Evolutionary conservation across 208 protist species (phyloP).

Genomic region (Leishmania mexicana): DNA sequence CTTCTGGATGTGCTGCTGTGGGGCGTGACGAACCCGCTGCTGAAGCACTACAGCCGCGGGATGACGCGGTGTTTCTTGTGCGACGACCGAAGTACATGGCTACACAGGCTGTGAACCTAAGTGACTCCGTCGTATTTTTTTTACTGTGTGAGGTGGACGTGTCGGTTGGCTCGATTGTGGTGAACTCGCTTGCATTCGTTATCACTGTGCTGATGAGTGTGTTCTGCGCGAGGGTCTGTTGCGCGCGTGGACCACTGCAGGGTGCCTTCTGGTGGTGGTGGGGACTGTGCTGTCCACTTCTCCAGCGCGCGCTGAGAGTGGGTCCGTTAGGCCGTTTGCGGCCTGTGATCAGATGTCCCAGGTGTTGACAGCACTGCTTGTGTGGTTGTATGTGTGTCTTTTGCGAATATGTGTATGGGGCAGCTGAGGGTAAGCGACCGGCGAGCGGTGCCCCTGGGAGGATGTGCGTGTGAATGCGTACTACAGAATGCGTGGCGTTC

Average conservation of each 20-base stretch:
- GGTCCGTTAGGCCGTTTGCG: not conserved
- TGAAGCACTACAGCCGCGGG: constrained; percentile 81
- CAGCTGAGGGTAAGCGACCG: not conserved
- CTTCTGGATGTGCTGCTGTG: constrained; percentile 77
- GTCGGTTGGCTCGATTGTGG: constrained; percentile 79
- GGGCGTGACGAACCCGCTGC: constrained; percentile 84
- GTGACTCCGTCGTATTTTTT: constrained; percentile 81
- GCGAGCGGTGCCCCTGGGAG: not conserved
- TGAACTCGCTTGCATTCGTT: constrained; percentile 84
- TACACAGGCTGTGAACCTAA: constrained; percentile 68
- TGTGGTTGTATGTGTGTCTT: not conserved
- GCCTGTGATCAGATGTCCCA: not conserved
- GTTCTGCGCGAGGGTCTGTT: constrained; percentile 61
- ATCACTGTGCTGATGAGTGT: constrained; percentile 81
- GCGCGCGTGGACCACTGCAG: constrained; percentile 38
- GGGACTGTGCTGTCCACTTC: constrained; percentile 69
- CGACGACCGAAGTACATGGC: constrained; percentile 73
- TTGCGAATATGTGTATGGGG: not conserved
- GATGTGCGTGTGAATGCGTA: not conserved
- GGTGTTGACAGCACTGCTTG: not conserved
- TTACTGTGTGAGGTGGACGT: constrained; percentile 78
- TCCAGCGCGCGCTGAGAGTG: constrained; percentile 27
- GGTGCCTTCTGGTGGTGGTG: constrained; percentile 65
- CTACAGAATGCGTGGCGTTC: not conserved
- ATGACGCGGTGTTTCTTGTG: constrained; percentile 68